Base-by-base conservation (phyloP, 106 monocot genomes). In the Dioscorea zingiberensis region DNA sequence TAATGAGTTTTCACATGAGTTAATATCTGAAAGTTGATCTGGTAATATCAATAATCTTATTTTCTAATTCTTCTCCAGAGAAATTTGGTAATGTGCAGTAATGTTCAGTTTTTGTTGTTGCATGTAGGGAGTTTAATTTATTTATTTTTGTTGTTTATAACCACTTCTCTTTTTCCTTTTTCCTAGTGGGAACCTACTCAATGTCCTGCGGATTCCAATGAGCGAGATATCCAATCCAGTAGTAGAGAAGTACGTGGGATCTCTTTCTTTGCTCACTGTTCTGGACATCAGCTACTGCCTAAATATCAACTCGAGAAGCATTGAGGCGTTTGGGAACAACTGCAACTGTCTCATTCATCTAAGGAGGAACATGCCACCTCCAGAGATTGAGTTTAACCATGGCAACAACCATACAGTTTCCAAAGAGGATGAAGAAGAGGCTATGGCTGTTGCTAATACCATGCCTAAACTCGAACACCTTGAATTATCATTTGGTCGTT, bases 251-350 rank as follows among this genome's bases (percentile, higher is more conserved):
- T 48, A 64, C 25, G 61, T 62, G 13, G 11, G 44, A 57, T 69
- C 56, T 13, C 68, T 89, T 19, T 53, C 73, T 3, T 54, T 16
- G 7, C 62, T 89, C 2, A 62, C 22, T 7, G 44, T 65, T 14
- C 61, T 89, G 15, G 82, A 85, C 74, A 85, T 89, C 49, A 85
- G 85, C 49, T 71, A 77, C 71, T 89, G 89, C 59, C 59, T 66
- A 6, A 67, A 68, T 4, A 74, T 89, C 68, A 79, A 84, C 45
- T 59, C 66, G 49, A 82, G 66, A 57, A 78, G 81, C 29, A 85
- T 89, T 0, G 71, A 74, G 47, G 44, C 26, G 1, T 13, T 89
- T 2, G 85, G 89, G 4, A 78, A 55, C 21, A 38, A 74, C 47
- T 89, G 89, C 79, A 76, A 56, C 48, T 60, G 68, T 18, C 57